Evolutionary conservation across 108 stramenopile species (phyloP).

Genomic region (Discostella stelligeroides): DNA sequence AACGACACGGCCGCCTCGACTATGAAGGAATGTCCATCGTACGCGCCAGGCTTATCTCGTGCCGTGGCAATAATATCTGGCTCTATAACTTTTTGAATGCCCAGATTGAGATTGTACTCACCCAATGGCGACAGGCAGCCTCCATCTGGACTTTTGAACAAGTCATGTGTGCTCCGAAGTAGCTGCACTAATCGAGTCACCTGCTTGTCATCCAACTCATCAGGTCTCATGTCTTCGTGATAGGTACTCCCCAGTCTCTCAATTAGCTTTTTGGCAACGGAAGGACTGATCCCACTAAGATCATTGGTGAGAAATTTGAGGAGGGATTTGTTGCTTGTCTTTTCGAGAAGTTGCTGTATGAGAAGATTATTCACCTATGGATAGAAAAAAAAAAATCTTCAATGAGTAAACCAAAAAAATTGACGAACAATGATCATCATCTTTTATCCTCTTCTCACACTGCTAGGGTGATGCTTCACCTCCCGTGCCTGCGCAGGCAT

Average conservation of each 20-base stretch:
- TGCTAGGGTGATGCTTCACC: slow-evolving; percentile 94
- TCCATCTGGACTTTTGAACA: slow-evolving; percentile 92
- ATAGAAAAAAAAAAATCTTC: not conserved
- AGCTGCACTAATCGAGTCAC: slow-evolving; percentile 88
- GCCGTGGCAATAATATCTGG: slow-evolving; percentile 89
- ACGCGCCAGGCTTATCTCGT: slow-evolving; percentile 72
- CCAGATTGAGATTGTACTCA: slow-evolving; percentile 97
- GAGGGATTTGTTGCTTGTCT: slow-evolving; percentile 72
- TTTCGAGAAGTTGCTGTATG: slow-evolving; percentile 89
- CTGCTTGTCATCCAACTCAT: slow-evolving; percentile 62
- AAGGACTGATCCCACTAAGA: slow-evolving; percentile 65
- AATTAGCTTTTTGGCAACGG: slow-evolving; percentile 69
- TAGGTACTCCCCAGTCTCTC: slow-evolving; percentile 60
- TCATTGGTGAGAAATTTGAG: slow-evolving; percentile 77
- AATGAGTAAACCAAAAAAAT: not conserved
- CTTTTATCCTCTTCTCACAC: too few species aligned
- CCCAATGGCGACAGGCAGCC: slow-evolving; percentile 91
- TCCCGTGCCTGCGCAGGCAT: slow-evolving; percentile 89
- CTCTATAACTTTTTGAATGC: slow-evolving; percentile 91
- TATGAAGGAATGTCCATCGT: slow-evolving; percentile 96
- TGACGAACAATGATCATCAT: not conserved
- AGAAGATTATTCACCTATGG: slow-evolving; percentile 84
- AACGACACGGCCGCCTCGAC: slow-evolving; percentile 97
- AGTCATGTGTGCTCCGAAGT: slow-evolving; percentile 64
- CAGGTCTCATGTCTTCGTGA: slow-evolving; percentile 57